These are phyloP conservation scores for Diaporthe batatas DNA, from an alignment of 2,329 filamentous ascomycete species.

Conservation along the genomic window DNA sequence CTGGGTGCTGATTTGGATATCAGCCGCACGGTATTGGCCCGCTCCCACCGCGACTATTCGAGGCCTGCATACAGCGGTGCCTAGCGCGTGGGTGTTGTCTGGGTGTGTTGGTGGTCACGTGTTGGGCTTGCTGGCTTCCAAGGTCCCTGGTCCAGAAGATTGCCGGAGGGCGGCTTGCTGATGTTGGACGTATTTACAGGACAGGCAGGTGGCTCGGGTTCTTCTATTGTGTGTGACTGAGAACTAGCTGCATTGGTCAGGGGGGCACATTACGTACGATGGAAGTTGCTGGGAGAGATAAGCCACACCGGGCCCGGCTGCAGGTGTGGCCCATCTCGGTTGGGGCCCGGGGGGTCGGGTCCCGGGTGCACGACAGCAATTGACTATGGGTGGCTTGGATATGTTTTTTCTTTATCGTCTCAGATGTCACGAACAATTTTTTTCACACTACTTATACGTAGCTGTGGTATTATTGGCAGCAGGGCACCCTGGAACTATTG, in stretches of 20 bases:
- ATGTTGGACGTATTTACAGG: neutral
- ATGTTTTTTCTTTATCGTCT: too few species aligned
- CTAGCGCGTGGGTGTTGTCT: slow-evolving; percentile 4
- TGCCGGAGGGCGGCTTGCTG: neutral
- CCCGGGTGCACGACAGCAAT: neutral
- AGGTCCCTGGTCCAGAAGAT: neutral
- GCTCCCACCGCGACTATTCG: slow-evolving; percentile 25
- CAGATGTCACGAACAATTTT: too few species aligned
- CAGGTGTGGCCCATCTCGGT: slow-evolving; percentile 11
- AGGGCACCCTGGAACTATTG: too few species aligned
- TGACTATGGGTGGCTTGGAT: too few species aligned
- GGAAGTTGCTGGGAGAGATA: neutral
- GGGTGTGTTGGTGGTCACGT: neutral
- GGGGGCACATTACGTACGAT: neutral
- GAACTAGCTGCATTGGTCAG: neutral
- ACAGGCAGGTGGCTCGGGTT: neutral
- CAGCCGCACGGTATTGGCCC: slow-evolving; percentile 32
- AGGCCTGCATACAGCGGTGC: slow-evolving; percentile 25
- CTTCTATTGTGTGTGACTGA: neutral
- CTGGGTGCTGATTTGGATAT: slow-evolving; percentile 29
- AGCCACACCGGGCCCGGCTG: neutral
- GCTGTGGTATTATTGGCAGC: too few species aligned
- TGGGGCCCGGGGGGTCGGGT: slow-evolving; percentile 14
- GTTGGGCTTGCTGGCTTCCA: neutral
- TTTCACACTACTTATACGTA: too few species aligned